Conservation (phyloP, 2,329 filamentous ascomycete genomes). For the Neodidymelliopsis sp. region DNA sequence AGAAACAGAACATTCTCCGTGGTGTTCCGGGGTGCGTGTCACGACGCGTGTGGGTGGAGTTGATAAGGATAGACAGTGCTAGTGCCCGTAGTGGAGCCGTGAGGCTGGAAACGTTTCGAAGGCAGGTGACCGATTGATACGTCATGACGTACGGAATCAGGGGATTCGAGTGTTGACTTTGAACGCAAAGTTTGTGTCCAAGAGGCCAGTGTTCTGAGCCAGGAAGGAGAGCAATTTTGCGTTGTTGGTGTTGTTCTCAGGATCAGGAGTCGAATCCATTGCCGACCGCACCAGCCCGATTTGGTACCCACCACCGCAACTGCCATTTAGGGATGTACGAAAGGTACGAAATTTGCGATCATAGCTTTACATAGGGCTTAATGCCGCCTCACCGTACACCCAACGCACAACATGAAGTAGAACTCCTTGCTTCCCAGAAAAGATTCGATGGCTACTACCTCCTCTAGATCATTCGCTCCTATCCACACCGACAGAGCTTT, state of each 20-base stretch:
- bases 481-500: no score
- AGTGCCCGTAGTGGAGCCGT: slow-evolving; percentile 8
- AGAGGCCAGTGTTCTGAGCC: no score
- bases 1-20: neutral
- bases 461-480: no score
- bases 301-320: neutral
- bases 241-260: neutral
- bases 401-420: neutral
- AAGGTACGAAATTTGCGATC: slow-evolving; percentile 5
- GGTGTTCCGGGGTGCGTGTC: neutral
- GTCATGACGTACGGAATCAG: no score
- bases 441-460: no score
- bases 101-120: slow-evolving; percentile 1
- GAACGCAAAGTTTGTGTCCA: no score
- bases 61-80: slow-evolving; percentile 2
- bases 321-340: slow-evolving; percentile 11
- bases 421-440: no score
- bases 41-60: slow-evolving; percentile 1
- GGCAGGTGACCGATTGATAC: neutral
- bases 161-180: no score
- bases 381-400: neutral
- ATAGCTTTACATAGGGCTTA: neutral
- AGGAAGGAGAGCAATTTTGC: neutral
- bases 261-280: neutral
- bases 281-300: slow-evolving; percentile 1